These are phyloP conservation scores for Kwoniella shivajii DNA, from an alignment of 1,284 basidiomycete species.

Conservation along the genomic window DNA sequence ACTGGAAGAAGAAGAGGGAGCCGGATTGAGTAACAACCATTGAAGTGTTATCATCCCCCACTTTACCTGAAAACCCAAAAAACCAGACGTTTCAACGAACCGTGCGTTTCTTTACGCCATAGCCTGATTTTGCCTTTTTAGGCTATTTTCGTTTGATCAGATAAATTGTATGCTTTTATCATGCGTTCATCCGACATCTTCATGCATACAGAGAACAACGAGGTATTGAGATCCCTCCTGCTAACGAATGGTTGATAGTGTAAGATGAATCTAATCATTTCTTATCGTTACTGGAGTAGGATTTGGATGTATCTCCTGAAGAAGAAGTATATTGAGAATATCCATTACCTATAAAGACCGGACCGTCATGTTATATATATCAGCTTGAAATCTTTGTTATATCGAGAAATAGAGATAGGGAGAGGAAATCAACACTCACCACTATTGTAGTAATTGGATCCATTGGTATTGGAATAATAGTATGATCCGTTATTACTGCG, in stretches of 20 bases:
- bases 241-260: no score
- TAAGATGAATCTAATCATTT: neutral
- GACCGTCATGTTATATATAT: neutral
- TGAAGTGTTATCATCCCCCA: neutral
- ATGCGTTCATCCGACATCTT: no score
- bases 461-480: slow-evolving; percentile 65
- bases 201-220: no score
- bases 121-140: neutral
- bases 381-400: neutral
- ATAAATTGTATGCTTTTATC: no score
- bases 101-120: neutral
- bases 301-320: neutral
- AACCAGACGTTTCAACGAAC: neutral
- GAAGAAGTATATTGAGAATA: slow-evolving; percentile 59
- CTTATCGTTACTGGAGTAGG: neutral
- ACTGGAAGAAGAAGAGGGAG: no score
- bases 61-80: no score
- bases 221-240: no score
- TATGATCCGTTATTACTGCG: slow-evolving; percentile 58
- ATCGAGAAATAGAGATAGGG: neutral
- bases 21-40: no score
- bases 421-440: slow-evolving; percentile 28
- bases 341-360: slow-evolving; percentile 51
- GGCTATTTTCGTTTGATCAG: neutral
- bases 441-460: slow-evolving; percentile 63